Evolutionary conservation across 2,329 filamentous ascomycete genomes (phyloP).

Genomic region (Diaporthe citriasiana): DNA sequence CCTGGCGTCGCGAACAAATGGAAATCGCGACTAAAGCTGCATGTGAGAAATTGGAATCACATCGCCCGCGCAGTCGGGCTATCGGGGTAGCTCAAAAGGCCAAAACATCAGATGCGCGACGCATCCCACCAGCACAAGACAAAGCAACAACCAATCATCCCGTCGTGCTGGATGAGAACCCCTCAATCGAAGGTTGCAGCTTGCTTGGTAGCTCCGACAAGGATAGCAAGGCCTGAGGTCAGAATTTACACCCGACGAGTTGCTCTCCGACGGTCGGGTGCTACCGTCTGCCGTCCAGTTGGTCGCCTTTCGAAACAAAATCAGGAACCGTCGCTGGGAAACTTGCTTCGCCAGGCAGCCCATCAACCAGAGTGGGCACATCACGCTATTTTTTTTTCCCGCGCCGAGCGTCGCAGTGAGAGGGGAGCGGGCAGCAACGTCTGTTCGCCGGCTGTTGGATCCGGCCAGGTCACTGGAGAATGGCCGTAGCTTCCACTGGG

Average conservation of each 20-base stretch:
- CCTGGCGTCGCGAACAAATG: constrained; percentile 7
- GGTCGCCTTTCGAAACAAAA: constrained; percentile 33
- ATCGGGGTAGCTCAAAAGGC: constrained; percentile 27
- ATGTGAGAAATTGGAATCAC: constrained; percentile 36
- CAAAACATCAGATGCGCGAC: constrained; percentile 19
- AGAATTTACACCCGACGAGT: not conserved
- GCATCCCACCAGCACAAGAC: constrained; percentile 23
- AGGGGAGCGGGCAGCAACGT: constrained; percentile 18
- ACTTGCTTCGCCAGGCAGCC: constrained; percentile 4
- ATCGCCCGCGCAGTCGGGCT: constrained; percentile 6
- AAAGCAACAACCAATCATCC: constrained; percentile 24
- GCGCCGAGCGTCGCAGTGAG: constrained; percentile 26
- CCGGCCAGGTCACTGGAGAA: constrained; percentile 21
- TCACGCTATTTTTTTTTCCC: constrained; percentile 27
- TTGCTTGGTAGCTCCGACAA: constrained; percentile 22
- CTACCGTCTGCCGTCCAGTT: constrained; percentile 31
- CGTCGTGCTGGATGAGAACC: constrained; percentile 5
- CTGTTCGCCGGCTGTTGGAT: constrained; percentile 32
- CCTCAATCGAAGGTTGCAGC: constrained; percentile 24
- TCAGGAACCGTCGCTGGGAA: constrained; percentile 4
- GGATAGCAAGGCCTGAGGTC: constrained; percentile 11
- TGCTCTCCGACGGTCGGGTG: constrained; percentile 23
- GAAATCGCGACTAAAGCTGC: constrained; percentile 25
- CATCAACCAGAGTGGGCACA: not conserved
- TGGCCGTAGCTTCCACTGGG: not conserved